Evolutionary conservation across 352 stramenopile genomes (phyloP).

Genomic region (Phytophthora citricola): DNA sequence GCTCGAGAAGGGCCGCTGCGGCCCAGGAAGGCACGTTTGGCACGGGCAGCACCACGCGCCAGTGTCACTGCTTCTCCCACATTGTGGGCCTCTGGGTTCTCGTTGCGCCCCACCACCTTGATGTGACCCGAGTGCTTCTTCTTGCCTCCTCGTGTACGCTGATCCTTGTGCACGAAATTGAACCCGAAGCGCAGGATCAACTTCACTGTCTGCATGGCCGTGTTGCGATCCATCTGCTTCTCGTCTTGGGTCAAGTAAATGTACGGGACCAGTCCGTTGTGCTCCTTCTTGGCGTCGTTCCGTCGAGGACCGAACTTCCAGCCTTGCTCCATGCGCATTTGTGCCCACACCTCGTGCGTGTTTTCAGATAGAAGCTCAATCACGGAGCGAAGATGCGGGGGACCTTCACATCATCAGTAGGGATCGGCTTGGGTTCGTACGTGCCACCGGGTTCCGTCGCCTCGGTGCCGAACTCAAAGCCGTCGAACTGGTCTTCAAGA

Average conservation of each 20-base stretch:
- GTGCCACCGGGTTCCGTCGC: constrained; percentile 56
- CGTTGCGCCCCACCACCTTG: constrained; percentile 67
- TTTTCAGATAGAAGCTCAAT: constrained; percentile 84
- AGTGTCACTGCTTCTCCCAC: constrained; percentile 63
- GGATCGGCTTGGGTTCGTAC: constrained; percentile 70
- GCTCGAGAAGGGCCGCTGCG: constrained; percentile 35
- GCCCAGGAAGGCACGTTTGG: constrained; percentile 70
- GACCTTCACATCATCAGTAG: constrained; percentile 69
- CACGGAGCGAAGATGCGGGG: constrained; percentile 61
- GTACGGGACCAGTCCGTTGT: constrained; percentile 82
- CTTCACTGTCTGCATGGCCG: constrained; percentile 84
- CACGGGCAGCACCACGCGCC: constrained; percentile 47
- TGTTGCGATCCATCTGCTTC: constrained; percentile 88
- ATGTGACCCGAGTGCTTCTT: constrained; percentile 54
- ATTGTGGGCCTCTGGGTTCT: constrained; percentile 63
- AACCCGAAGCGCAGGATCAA: constrained; percentile 79
- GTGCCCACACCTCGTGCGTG: constrained; percentile 84
- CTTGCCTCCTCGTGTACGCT: constrained; percentile 42
- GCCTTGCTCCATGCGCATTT: constrained; percentile 82
- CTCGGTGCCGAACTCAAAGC: constrained; percentile 61
- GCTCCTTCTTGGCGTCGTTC: constrained; percentile 71
- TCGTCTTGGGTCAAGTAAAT: constrained; percentile 82
- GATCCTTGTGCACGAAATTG: constrained; percentile 69
- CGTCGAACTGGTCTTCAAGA: constrained; percentile 54
- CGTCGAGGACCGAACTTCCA: constrained; percentile 78